Evolutionary conservation across 176 grass and related monocot species (phyloP).

Genomic region (Echinochloa phyllopogon): DNA sequence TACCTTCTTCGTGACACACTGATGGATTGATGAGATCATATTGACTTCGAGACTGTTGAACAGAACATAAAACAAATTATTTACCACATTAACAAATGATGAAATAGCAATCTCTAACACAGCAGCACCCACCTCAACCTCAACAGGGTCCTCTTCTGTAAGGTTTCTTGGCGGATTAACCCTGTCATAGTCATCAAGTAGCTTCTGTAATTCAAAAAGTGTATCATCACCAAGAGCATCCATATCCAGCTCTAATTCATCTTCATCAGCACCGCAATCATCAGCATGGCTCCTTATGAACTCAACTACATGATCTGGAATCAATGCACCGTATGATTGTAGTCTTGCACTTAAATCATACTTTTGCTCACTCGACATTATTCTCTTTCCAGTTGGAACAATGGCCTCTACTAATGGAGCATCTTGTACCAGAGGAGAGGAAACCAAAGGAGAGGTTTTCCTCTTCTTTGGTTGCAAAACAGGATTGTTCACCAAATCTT

Average conservation of each 20-base stretch:
- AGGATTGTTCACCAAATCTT: slow-evolving; percentile 53
- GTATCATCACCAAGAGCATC: slow-evolving; percentile 69
- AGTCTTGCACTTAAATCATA: slow-evolving; percentile 62
- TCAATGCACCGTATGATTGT: slow-evolving; percentile 61
- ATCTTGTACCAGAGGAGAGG: slow-evolving; percentile 33
- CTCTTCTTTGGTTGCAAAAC: slow-evolving; percentile 73
- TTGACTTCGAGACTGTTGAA: slow-evolving; percentile 79
- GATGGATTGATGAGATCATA: slow-evolving; percentile 74
- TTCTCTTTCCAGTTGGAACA: slow-evolving; percentile 15
- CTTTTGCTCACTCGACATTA: slow-evolving; percentile 75
- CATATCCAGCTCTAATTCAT: slow-evolving; percentile 87
- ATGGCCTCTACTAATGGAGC: slow-evolving; percentile 29
- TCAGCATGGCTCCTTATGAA: slow-evolving; percentile 69
- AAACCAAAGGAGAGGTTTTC: slow-evolving; percentile 60
- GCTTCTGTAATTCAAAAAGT: slow-evolving; percentile 77
- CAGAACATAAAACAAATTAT: slow-evolving; percentile 48
- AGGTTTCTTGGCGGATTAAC: slow-evolving; percentile 40
- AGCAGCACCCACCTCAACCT: slow-evolving; percentile 68
- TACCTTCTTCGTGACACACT: slow-evolving; percentile 75
- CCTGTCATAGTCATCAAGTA: slow-evolving; percentile 78
- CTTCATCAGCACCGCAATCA: slow-evolving; percentile 63
- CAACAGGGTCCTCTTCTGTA: slow-evolving; percentile 62
- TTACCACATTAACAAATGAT: slow-evolving; percentile 36
- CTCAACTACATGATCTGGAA: slow-evolving; percentile 75
- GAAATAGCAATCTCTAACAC: slow-evolving; percentile 36